Conservation (phyloP, 208 protist species). For the Acanthamoeba healyi region DNA sequence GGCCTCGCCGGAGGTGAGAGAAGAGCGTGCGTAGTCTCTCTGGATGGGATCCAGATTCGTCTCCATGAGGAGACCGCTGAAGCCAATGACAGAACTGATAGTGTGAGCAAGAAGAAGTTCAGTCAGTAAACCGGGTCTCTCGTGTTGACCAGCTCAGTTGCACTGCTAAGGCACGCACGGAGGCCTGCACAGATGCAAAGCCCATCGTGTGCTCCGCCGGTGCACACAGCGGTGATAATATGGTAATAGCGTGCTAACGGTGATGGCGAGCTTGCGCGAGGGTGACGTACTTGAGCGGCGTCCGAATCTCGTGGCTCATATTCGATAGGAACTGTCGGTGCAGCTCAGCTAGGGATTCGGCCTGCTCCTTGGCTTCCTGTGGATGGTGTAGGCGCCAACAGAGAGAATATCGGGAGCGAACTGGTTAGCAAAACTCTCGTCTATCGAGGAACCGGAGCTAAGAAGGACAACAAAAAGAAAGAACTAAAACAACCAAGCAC, state of each 20-base stretch:
- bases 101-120: too few relatives aligned
- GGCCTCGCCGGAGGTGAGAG: constrained; percentile 38
- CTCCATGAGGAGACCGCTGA: constrained; percentile 21
- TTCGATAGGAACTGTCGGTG: constrained; percentile 9
- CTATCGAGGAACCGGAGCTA: background rate
- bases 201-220: too few relatives aligned
- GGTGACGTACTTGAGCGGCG: constrained; percentile 18
- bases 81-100: constrained; percentile 26
- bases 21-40: background rate
- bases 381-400: background rate
- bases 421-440: background rate
- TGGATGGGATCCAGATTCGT: background rate
- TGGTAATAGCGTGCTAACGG: too few relatives aligned
- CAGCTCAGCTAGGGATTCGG: background rate
- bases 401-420: background rate
- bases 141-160: too few relatives aligned
- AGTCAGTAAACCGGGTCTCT: too few relatives aligned
- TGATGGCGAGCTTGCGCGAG: background rate
- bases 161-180: too few relatives aligned
- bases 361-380: constrained; percentile 14
- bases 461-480: too few relatives aligned
- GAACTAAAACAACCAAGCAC: too few relatives aligned
- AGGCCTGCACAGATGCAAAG: too few relatives aligned
- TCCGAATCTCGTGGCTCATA: constrained; percentile 49
- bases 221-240: too few relatives aligned